A percentile compares a stretch with the other conserved stretches of the same genome.
Conservation (phyloP, 371 early-diverging fungal genomes). For the Apophysomyces variabilis region DNA sequence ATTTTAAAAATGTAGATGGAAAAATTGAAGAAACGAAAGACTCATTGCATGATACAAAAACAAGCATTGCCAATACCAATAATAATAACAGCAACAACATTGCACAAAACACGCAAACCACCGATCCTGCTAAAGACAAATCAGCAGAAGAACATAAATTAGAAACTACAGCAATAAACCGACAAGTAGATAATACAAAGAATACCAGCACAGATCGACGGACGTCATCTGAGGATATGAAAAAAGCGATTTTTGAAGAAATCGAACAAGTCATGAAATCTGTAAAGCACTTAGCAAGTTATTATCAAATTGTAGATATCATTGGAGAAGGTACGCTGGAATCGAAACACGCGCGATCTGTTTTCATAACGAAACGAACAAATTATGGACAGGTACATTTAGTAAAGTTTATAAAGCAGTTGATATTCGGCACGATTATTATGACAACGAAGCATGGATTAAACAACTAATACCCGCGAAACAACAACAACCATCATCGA, state of each 20-base stretch:
- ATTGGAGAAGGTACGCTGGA: constrained; percentile 72
- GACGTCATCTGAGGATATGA: neutral
- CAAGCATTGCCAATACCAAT: neutral
- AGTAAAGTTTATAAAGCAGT: constrained; percentile 95
- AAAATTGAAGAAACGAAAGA: neutral
- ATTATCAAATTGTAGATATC: constrained; percentile 72
- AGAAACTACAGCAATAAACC: neutral
- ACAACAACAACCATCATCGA: neutral
- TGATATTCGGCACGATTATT: constrained; percentile 71
- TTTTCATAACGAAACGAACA: neutral
- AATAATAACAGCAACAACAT: neutral
- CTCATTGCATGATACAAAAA: neutral
- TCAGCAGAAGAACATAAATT: neutral
- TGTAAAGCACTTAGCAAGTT: constrained; percentile 57
- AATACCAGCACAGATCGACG: neutral
- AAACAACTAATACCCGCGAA: constrained; percentile 16
- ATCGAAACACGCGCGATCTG: neutral
- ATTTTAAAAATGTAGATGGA: neutral
- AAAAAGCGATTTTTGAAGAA: neutral
- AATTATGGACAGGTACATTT: constrained; percentile 80
- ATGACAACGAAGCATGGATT: constrained; percentile 73
- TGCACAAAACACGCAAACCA: neutral
- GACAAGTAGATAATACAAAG: neutral
- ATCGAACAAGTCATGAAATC: constrained; percentile 3
- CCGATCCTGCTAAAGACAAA: neutral